These are phyloP conservation scores for Tulasnella sp. DNA, from an alignment of 768 basidiomycete species.

Conservation along the genomic window DNA sequence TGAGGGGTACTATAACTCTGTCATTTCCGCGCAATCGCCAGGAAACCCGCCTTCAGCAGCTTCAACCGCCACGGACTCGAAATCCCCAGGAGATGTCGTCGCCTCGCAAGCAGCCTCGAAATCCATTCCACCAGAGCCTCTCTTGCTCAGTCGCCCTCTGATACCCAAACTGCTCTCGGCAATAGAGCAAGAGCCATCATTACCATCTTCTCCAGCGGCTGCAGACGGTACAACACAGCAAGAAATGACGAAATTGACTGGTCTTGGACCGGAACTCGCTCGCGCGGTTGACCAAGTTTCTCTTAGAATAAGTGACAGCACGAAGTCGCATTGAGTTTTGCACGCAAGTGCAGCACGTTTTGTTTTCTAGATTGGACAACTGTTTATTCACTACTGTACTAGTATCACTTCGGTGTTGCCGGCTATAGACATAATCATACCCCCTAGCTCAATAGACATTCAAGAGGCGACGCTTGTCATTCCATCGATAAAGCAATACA, in stretches of 20 bases:
- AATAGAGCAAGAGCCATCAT: background rate
- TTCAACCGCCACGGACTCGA: background rate
- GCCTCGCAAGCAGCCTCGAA: background rate
- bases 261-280: slow-evolving; percentile 15
- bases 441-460: background rate
- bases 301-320: background rate
- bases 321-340: background rate
- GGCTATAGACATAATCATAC: slow-evolving; percentile 6
- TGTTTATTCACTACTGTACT: background rate
- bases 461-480: background rate
- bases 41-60: background rate
- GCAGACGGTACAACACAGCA: background rate
- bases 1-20: slow-evolving; percentile 26
- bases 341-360: background rate
- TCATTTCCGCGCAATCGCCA: background rate
- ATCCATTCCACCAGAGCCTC: slow-evolving; percentile 2
- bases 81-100: background rate
- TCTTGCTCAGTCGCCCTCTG: slow-evolving; percentile 1
- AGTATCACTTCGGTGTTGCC: background rate
- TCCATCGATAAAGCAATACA: background rate
- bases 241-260: slow-evolving; percentile 20
- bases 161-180: background rate
- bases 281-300: slow-evolving; percentile 31
- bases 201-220: slow-evolving; percentile 12
- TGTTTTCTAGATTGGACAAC: background rate